A percentile compares a stretch with the other conserved stretches of the same genome.
These are phyloP conservation scores for Fomes fomentarius DNA, from an alignment of 1,284 basidiomycete genomes.

Conservation along the genomic window DNA sequence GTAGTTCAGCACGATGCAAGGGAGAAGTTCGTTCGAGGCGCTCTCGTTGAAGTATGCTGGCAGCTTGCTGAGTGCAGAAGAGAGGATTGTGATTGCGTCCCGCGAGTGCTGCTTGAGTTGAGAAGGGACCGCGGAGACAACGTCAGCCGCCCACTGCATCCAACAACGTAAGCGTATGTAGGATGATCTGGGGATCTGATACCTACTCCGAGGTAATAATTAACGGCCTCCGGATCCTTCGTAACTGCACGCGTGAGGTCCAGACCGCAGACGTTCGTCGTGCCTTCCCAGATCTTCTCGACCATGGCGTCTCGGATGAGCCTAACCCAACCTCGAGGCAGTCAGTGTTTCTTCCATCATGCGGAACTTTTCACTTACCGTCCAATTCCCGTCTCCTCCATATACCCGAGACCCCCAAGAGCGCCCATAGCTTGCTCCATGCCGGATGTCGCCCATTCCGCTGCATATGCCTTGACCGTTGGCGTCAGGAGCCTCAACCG, in stretches of 20 bases:
- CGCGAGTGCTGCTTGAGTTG: constrained; percentile 31
- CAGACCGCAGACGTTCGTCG: constrained; percentile 65
- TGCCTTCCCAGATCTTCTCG: constrained; percentile 85
- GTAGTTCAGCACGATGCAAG: constrained; percentile 57
- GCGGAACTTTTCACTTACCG: constrained; percentile 38
- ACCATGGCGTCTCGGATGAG: constrained; percentile 70
- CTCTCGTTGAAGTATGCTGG: constrained; percentile 35
- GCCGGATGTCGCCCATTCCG: constrained; percentile 60
- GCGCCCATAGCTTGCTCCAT: constrained; percentile 77
- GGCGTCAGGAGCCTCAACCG: constrained; percentile 72
- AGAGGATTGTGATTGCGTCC: constrained; percentile 36
- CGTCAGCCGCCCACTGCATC: constrained; percentile 53
- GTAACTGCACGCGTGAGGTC: constrained; percentile 60
- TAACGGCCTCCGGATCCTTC: constrained; percentile 39
- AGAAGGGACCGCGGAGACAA: constrained; percentile 45
- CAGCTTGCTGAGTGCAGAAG: constrained; percentile 40
- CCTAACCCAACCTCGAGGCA: constrained; percentile 27
- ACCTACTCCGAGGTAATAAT: constrained; percentile 39
- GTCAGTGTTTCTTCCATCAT: neutral
- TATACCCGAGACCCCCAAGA: constrained; percentile 80
- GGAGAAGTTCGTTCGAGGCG: constrained; percentile 47
- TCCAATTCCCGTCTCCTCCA: constrained; percentile 77
- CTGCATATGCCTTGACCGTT: constrained; percentile 69
- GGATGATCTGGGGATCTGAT: neutral
- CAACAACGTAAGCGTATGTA: neutral